Percentiles rank a stretch among this genome's conserved stretches.
phyloP scores from a whole-genome alignment of 805 yeast species.

The Candida coleopterorum region DNA sequence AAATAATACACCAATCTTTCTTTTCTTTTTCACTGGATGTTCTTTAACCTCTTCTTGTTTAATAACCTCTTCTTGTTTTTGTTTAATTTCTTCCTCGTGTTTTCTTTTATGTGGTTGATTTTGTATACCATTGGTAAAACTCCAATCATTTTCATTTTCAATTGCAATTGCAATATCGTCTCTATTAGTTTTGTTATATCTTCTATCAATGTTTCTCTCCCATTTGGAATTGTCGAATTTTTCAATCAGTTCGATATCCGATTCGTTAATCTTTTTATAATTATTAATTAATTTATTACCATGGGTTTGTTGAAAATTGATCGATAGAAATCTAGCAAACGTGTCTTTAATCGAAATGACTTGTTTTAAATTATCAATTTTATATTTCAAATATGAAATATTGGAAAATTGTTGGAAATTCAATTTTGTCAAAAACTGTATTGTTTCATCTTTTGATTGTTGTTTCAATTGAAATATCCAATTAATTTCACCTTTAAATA shows the following conservation, averaged over 20 bases:
- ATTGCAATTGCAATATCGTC: too few species aligned
- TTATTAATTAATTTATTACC: conserved; percentile 30
- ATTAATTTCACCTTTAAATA: conserved; percentile 9
- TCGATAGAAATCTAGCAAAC: conserved; percentile 27
- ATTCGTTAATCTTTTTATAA: conserved; percentile 18
- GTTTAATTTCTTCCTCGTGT: not conserved
- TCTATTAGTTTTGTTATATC: conserved; percentile 6
- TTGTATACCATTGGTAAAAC: too few species aligned
- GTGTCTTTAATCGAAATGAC: conserved; percentile 24
- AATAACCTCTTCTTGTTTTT: not conserved
- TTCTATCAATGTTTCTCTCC: conserved; percentile 4
- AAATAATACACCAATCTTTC: conserved; percentile 6
- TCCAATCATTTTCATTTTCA: too few species aligned
- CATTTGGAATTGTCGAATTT: conserved; percentile 10
- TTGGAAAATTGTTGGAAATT: conserved; percentile 19
- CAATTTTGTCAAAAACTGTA: conserved; percentile 16
- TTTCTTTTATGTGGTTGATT: too few species aligned
- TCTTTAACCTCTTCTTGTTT: not conserved
- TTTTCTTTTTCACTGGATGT: conserved; percentile 4
- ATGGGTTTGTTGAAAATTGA: conserved; percentile 30
- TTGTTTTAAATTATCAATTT: conserved; percentile 17
- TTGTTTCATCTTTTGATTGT: conserved; percentile 7
- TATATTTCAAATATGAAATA: conserved; percentile 16
- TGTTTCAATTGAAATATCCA: conserved; percentile 19
- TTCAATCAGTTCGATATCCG: conserved; percentile 8